Percentiles rank a stretch among this genome's conserved stretches.
Evolutionary conservation across 371 early-diverging fungal genomes (phyloP).

Genomic region (Zychaea mexicana): DNA sequence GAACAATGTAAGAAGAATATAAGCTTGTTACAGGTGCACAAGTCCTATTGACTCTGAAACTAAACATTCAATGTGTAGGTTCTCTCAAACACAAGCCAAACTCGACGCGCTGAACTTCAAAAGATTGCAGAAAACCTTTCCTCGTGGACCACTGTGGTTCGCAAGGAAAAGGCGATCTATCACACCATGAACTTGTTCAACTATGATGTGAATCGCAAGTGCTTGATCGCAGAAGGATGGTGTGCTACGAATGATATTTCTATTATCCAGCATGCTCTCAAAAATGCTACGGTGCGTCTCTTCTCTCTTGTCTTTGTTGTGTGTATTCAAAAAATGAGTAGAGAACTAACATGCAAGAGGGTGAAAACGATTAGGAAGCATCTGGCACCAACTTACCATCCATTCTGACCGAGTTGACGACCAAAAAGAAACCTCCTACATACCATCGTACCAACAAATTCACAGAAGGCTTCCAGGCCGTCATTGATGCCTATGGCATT

Average conservation of each 20-base stretch:
- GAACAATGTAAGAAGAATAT: constrained; percentile 53
- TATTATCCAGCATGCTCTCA: constrained; percentile 80
- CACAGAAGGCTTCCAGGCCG: constrained; percentile 95
- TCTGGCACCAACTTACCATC: constrained; percentile 88
- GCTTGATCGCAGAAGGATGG: constrained; percentile 98
- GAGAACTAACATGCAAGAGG: too few species aligned
- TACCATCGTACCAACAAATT: constrained; percentile 96
- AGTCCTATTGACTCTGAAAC: too few species aligned
- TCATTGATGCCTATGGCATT: constrained; percentile 98
- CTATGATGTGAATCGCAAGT: constrained; percentile 90
- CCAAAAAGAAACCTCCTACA: constrained; percentile 93
- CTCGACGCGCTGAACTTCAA: constrained; percentile 81
- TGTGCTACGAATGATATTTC: constrained; percentile 84
- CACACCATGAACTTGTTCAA: constrained; percentile 95
- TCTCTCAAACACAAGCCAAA: constrained; percentile 82
- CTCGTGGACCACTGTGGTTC: constrained; percentile 88
- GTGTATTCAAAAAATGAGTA: too few species aligned
- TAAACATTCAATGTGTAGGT: constrained; percentile 57
- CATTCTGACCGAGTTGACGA: constrained; percentile 82
- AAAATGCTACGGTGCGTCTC: constrained; percentile 72
- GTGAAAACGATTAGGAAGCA: constrained; percentile 76
- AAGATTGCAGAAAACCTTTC: constrained; percentile 83
- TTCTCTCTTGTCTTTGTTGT: background rate
- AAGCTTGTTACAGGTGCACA: too few species aligned
- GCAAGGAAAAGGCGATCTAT: constrained; percentile 98